Base-by-base conservation (phyloP, 768 basidiomycete genomes). In the Pulveroboletus sp. region DNA sequence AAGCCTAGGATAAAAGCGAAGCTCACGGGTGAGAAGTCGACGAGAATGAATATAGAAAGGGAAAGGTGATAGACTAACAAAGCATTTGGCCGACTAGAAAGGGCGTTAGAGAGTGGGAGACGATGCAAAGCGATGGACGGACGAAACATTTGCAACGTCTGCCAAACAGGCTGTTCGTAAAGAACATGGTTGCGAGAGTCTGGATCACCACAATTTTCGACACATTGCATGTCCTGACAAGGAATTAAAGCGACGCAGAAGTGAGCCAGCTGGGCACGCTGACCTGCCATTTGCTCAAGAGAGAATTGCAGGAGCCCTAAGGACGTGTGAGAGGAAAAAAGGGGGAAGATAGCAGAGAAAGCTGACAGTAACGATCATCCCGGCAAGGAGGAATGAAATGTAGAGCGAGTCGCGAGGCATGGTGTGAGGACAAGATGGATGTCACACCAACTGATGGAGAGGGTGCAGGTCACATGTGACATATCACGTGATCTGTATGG, bases 131-230 rank as follows among this genome's bases (percentile, higher is more conserved):
- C 43, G 56, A 54, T 40, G 39, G 39, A 78, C 86, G 68, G 63
- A 89, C 87, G 75, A 70, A 90, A 91, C 89, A 91, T 93, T 68
- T 90, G 88, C 36, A 92, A 77, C 12, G 83, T 90, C 69, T 93
- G 90, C 88, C 91, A 89, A 24, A 95, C 91, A 5, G 93, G 93
- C 67, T 97, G 95, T 63, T 97, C 93, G 66, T 89, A 98, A 28
- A 90, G 77, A 43, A 93, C 76, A 47, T 79, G 82, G 32, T 73
- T 72, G 3, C 61, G 54, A 2, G 83, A 78, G 67, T 89, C 73
- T 33, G 79, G 78, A 56, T 84, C 77, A 41, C 67, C 66, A 67
- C 95, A 98, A 68, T 94, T 89, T 76, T 92, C 92, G 39, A 97
- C 94, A 64, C 95, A 98, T 83, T 96, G 92, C 90, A 96, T 95